Base-by-base conservation (phyloP, 371 early-diverging fungal genomes). In the Mortierella sp. region DNA sequence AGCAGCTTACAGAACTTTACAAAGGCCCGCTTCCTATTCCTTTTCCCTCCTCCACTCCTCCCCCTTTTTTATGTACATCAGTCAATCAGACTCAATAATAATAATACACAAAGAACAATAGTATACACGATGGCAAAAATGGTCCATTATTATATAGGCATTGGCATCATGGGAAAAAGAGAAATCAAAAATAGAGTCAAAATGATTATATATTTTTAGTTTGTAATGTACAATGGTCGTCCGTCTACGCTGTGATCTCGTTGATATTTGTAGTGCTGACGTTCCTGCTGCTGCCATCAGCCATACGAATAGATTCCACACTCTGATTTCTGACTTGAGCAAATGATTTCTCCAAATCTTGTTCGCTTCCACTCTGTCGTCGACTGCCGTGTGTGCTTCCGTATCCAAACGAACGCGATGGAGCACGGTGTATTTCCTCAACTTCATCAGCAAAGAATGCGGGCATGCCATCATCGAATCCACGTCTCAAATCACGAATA, bases 401-500 rank as follows among this genome's bases (percentile, higher is more conserved):
- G 32, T 10, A 63, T 40, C 68, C 61, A 61, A 32, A 5, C 22
- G 34, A 49, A 19, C 61, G 61, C 45, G 61, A 17, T 45, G 17
- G 47, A 43, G 15, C 15, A 9, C 1, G 4, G 12, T 31, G 17
- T 6, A 12, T 0, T 4, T 56, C 66, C 17, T 69, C 74, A 2
- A 19, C 43, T 13, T 80, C 81, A 47, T 80, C 81, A 5, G 63
- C 59, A 55, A 67, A 64, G 43, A 80, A 80, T 4, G 75, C 80
- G 1, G 80, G 80, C 68, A 80, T 80, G 6, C 80, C 80, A 34
- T 70, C 80, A 56, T 74, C 75, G 35, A 67, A 74, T 3, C 70
- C 71, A 0, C 70, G 59, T 26, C 72, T 58, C 43, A 54, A 26
- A 32, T 69, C 65, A 13, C 51, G 64, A 32, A 57, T 72, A 54